Evolutionary conservation across 2,329 filamentous ascomycete species (phyloP).

Genomic region (Hansfordia pulvinata): DNA sequence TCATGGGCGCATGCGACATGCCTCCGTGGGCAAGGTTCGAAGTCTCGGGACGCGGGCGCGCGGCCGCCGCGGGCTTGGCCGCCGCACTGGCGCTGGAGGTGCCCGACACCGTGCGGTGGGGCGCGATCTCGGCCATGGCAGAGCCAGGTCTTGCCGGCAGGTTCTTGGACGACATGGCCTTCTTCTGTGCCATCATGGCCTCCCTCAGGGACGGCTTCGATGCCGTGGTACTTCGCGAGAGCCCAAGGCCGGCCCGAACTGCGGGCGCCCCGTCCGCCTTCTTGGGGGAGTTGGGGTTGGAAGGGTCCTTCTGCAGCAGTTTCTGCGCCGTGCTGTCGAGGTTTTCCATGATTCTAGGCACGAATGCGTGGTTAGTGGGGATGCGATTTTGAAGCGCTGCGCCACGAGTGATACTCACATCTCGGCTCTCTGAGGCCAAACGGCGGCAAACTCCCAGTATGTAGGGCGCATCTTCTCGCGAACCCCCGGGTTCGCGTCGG

Average conservation of each 20-base stretch:
- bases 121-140: constrained; percentile 49
- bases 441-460: constrained; percentile 69
- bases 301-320: constrained; percentile 67
- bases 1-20: constrained; percentile 50
- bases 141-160: constrained; percentile 46
- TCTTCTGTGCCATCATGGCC: constrained; percentile 73
- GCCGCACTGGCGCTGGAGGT: constrained; percentile 19
- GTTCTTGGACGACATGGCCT: constrained; percentile 36
- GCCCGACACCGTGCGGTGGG: constrained; percentile 25
- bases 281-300: constrained; percentile 62
- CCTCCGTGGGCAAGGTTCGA: constrained; percentile 35
- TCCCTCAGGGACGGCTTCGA: constrained; percentile 62
- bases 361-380: constrained; percentile 3
- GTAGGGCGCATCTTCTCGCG: constrained; percentile 74
- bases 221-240: constrained; percentile 49
- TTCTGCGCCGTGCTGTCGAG: constrained; percentile 70
- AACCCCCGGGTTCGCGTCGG: constrained; percentile 80
- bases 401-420: constrained; percentile 33
- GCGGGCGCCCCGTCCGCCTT: constrained; percentile 30
- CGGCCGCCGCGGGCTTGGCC: constrained; percentile 20
- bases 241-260: constrained; percentile 41
- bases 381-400: not conserved
- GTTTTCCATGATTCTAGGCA: constrained; percentile 57
- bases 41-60: constrained; percentile 26
- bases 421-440: constrained; percentile 70